Evolutionary conservation across 495 filamentous ascomycete species (phyloP), one percentile per base, ranked within the genome.

Genomic region (Xanthoparmelia taractica): DNA sequence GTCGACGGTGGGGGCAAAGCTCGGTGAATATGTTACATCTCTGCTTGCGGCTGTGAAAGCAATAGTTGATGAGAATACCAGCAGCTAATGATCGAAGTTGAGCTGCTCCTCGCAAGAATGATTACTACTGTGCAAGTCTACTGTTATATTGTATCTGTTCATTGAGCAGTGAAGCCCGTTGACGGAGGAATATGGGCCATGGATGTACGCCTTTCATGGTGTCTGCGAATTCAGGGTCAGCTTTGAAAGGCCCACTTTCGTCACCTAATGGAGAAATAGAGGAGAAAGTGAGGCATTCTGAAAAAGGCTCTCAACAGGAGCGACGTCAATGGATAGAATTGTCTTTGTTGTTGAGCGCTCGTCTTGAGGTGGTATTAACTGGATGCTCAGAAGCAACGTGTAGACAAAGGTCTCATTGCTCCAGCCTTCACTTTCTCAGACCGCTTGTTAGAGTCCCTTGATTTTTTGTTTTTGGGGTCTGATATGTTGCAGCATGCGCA

Each of bases 181-280:
- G 7, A 27, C 2, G 10, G 25, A 15, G 12, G 25, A 17, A 29
- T 8, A 2, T 6, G 27, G 29, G 25, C 47, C 2, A 29, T 29
- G 12, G 4, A 47, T 1, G 11, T 47, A 25, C 8, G 20, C 2
- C 23, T 45, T 6, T 45, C 4, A 5, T 45, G 5, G n/a, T 23
- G 8, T 18, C 2, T 0, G 25, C 0, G 11, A 40, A 40, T 8
- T 8, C 4, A 7, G 0, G 10, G 8, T 2, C 12, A 1, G 12
- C 5, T 17, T 25, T 45, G 4, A 23, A 47, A 13, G 8, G 23
- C 45, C 45, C n/a, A 13, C 45, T 20, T 1, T 47, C 10, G 20
- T n/a, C 41, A 45, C 18, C 41, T 45, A 7, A 45, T n/a, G 41
- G 18, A 1, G 23, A 10, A 40, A 7, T 25, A 33, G 25, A n/a